phyloP scores from a whole-genome alignment of 805 yeast genomes.

The Hanseniaspora singularis region DNA sequence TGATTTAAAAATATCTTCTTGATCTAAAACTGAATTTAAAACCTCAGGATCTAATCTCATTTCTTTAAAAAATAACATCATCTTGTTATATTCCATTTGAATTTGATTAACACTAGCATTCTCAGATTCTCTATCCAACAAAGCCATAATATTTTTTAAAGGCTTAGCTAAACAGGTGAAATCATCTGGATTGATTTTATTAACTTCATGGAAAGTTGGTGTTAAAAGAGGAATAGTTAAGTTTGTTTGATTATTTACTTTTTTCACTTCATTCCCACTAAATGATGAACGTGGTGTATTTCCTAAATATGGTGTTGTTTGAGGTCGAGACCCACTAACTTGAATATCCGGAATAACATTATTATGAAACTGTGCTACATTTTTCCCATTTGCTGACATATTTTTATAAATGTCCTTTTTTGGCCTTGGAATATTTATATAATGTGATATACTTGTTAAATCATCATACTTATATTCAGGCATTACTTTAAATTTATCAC shows the following conservation, averaged over 20 bases:
- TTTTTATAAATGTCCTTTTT: slow-evolving; percentile 26
- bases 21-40: too few relatives aligned
- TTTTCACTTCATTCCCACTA: slow-evolving; percentile 31
- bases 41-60: background rate
- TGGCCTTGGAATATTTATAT: slow-evolving; percentile 47
- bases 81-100: background rate
- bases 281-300: slow-evolving; percentile 33
- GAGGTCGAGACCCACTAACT: slow-evolving; percentile 75
- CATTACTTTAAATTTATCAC: slow-evolving; percentile 32
- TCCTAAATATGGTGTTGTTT: slow-evolving; percentile 78
- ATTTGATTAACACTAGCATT: background rate
- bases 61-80: background rate
- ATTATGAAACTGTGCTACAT: slow-evolving; percentile 2
- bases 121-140: slow-evolving; percentile 30
- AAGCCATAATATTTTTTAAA: slow-evolving; percentile 67
- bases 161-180: slow-evolving; percentile 38
- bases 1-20: too few relatives aligned
- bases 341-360: slow-evolving; percentile 32
- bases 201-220: slow-evolving; percentile 33
- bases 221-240: slow-evolving; percentile 55
- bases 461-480: slow-evolving; percentile 35
- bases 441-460: slow-evolving; percentile 46
- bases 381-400: slow-evolving; percentile 15
- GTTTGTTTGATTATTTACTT: slow-evolving; percentile 47
- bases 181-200: background rate